Evolutionary conservation across 2,329 filamentous ascomycete species (phyloP).

Genomic region (Colletotrichum australisinense): DNA sequence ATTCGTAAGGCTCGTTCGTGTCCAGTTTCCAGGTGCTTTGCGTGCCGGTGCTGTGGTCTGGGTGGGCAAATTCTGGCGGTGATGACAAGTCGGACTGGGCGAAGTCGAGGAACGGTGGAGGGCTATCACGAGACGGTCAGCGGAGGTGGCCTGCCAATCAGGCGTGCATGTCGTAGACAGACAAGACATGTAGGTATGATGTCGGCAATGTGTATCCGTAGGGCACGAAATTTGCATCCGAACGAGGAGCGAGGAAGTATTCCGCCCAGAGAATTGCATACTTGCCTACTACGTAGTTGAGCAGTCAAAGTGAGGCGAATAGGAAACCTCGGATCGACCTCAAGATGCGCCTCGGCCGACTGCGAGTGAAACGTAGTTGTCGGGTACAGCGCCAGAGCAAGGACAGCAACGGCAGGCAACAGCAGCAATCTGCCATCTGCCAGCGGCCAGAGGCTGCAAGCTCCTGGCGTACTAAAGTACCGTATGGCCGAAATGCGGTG

Average conservation of each 20-base stretch:
- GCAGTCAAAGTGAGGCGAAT: conserved; percentile 14
- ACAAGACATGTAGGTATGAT: background rate
- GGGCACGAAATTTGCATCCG: background rate
- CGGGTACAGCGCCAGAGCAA: background rate
- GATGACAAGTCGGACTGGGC: conserved; percentile 8
- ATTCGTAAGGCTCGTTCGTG: conserved; percentile 11
- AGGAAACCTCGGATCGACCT: background rate
- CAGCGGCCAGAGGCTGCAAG: background rate
- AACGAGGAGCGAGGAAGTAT: background rate
- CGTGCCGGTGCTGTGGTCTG: background rate
- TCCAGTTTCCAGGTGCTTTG: background rate
- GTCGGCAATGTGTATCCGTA: background rate
- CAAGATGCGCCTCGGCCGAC: conserved; percentile 9
- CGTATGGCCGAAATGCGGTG: background rate
- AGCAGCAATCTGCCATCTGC: background rate
- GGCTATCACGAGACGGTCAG: conserved; percentile 15
- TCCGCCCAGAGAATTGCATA: background rate
- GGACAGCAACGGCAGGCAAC: background rate
- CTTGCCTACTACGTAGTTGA: too few relatives aligned
- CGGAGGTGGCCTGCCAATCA: conserved; percentile 2
- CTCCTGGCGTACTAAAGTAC: background rate
- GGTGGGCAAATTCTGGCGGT: conserved; percentile 9
- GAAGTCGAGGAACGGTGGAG: background rate
- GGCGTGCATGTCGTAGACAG: background rate
- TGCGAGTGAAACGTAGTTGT: conserved; percentile 15